phyloP scores from a whole-genome alignment of 2,329 filamentous ascomycete species.

The Ceratocystis cubensis region DNA sequence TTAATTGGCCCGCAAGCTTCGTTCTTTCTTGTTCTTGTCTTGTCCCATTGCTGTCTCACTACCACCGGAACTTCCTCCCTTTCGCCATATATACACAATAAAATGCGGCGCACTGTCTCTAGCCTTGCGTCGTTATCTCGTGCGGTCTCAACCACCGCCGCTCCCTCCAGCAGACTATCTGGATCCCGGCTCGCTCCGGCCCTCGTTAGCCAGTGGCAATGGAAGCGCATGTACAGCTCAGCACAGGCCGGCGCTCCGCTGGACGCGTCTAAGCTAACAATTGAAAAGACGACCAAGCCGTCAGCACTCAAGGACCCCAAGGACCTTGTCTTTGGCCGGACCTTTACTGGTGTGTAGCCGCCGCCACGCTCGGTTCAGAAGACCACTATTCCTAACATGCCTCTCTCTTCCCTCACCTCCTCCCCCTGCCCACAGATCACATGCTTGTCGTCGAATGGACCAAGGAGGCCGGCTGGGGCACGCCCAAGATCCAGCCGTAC shows the following conservation, averaged over 20 bases:
- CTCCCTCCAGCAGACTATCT: not conserved
- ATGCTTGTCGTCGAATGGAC: slow-evolving; percentile 97
- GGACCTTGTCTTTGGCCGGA: slow-evolving; percentile 77
- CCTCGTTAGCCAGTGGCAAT: slow-evolving; percentile 11
- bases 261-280: slow-evolving; percentile 61
- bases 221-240: slow-evolving; percentile 23
- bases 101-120: slow-evolving; percentile 19
- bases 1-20: not conserved
- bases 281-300: slow-evolving; percentile 63
- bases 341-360: slow-evolving; percentile 62
- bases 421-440: slow-evolving; percentile 53
- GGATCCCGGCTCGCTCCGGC: not conserved
- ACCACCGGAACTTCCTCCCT: not conserved
- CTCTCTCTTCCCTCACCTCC: not conserved
- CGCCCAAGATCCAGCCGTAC: slow-evolving; percentile 78
- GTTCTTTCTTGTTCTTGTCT: not conserved
- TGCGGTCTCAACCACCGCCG: slow-evolving; percentile 6
- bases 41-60: not conserved
- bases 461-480: slow-evolving; percentile 66
- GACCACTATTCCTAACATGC: not conserved
- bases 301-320: slow-evolving; percentile 62
- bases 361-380: not conserved
- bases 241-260: slow-evolving; percentile 48
- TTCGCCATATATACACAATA: not conserved
- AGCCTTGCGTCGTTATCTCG: slow-evolving; percentile 13